Base-by-base conservation (phyloP, 2,329 filamentous ascomycete species). In the Macrophomina pseudophaseolina region DNA sequence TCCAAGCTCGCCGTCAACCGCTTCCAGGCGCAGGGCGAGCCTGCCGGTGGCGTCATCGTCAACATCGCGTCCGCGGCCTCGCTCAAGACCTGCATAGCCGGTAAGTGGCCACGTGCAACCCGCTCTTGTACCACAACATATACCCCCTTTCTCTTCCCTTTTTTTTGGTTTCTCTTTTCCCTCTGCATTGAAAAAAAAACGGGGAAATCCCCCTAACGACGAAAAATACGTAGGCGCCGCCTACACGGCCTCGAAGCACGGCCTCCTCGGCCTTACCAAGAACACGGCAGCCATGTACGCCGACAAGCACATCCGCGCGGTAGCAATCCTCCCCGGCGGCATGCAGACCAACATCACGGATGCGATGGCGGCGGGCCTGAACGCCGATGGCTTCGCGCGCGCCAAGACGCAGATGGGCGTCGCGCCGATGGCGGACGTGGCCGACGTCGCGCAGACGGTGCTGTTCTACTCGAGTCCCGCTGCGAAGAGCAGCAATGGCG, bases 1-100 rank as follows among this genome's bases (percentile, higher is more conserved):
- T 84, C 80, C 65, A 85, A 86, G 72, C 73, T 81, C 3, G 85
- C 83, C 11, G 80, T 88, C 8, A 80, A 78, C 33, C 78, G 81
- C 65, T 82, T 86, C 69, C 71, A 85, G 64, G 75, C 78, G 54
- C 79, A 82, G 69, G 73, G 23, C 23, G 23, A 73, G 8, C 64
- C 65, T 32, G 71, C 69, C 23, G 80, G 81, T 64, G 84, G 84
- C 2, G 73, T 79, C 16, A 85, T 87, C 65, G 76, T 87, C 72
- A 87, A 86, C 73, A 83, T 87, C 62, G 80, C 54, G 5, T 66
- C 65, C 28, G 40, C 35, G 4, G 28, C 65, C 11, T 48, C 48
- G 8, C 16, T 54, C 11, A 62, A 51, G n/a, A 38, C 28, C n/a
- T 30, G 40, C 38, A 52, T 54, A 14, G 48, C 56, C 4, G 65